Evolutionary conservation across 768 basidiomycete genomes (phyloP), one percentile per base, ranked within the genome.

Genomic region (Macrolepiota albuminosa): DNA sequence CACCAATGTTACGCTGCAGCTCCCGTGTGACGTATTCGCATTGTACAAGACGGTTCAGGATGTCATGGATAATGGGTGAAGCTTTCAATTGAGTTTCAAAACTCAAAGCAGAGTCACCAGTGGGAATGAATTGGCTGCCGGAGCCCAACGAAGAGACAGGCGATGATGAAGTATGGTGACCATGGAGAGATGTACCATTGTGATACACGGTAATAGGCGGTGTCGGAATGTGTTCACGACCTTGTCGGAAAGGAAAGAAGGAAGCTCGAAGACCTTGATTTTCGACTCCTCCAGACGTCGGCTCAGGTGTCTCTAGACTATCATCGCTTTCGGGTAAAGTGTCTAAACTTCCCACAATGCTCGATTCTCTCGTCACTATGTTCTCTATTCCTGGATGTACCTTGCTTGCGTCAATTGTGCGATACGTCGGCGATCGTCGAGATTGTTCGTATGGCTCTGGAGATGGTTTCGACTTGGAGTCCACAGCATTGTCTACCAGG

Each of bases 121-220:
- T 76, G 14, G 80, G 72, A 21, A 82, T 69, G 63, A 83, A 80
- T 29, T 87, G 86, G 64, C 87, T 88, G 54, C 81, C 85, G 11
- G 91, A 92, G 69, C 85, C 88, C 64, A 88, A 68, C 11, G 91
- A 93, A 8, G 91, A 92, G 21, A 85, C 88, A 7, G 91, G 91
- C 2, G 91, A 93, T 3, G 85, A 78, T 3, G 90, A 88, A 4
- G 78, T 76, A 65, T 82, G 79, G 33, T 78, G 77, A 47, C 71
- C 69, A 60, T 78, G 77, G 66, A 79, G 78, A 4, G 80, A 76
- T 8, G 78, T 70, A 49, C 74, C 67, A 66, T 70, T 64, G 63
- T 68, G 61, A 57, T 71, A 70, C 52, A 74, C 64, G 60, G 71
- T 61, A 26, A 83, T 74, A 16, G 83, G 83, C 10, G 82, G 83